Base-by-base conservation (phyloP, 2,329 filamentous ascomycete genomes). In the Phyllosticta citrichinensis region DNA sequence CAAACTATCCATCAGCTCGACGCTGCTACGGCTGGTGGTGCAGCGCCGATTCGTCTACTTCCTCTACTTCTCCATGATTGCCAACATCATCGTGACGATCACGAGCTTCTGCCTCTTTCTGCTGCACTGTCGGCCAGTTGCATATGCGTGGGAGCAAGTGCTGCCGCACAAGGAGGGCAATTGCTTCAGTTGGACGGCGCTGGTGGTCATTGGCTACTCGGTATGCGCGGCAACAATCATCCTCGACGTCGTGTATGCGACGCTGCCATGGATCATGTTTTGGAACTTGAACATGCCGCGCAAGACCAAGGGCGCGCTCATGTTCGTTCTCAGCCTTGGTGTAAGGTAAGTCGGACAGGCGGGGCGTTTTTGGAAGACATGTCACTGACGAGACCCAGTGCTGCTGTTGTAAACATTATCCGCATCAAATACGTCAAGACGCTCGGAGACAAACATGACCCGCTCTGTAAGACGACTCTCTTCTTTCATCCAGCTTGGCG, bases 221-320 rank as follows among this genome's bases (percentile, higher is more conserved):
- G 40, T 77, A 0, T 79, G 82, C 68, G 78, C 78, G 51, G 74
- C 72, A 20, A 67, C 81, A 30, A 75, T 73, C 25, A 77, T 76
- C 6, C 62, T 77, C 52, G 80, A 84, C 63, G 78, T 79, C 70
- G 74, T 74, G 1, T 73, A 82, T 12, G 80, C 77, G 1, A 66
- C 80, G 3, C 67, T 83, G 4, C 81, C 81, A 0, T 73, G 81
- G 6, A 75, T 76, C 12, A 75, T 83, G 50, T 71, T 83, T 0
- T 81, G 79, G 77, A 70, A 76, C 20, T 71, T 82, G 40, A 75
- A 79, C 62, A 79, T 83, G 70, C 77, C 76, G 52, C 68, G 68
- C 50, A 71, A 73, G 47, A 79, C 76, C 3, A 82, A 81, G 65
- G 58, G 76, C 5, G 71, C 76, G 17, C 72, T 83, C 27, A 76